Evolutionary conservation across 1,139 yeast species (phyloP).

Genomic region (Hanseniaspora sp.): DNA sequence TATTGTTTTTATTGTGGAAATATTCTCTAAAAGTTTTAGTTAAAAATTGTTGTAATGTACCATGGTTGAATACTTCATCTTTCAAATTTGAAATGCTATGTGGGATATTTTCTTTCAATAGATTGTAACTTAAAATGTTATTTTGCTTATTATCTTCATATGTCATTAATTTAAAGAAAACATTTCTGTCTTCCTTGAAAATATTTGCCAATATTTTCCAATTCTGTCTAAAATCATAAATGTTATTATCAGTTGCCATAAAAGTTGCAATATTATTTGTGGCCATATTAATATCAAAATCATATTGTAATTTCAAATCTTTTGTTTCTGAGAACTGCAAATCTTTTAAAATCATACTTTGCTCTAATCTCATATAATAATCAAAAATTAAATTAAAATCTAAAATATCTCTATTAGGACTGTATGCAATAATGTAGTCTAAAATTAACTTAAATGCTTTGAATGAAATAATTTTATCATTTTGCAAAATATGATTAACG

Average conservation of each 20-base stretch:
- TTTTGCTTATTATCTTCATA: conserved; percentile 11
- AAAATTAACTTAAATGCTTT: conserved; percentile 1
- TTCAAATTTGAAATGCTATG: not conserved
- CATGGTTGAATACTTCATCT: conserved; percentile 11
- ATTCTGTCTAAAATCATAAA: conserved; percentile 2
- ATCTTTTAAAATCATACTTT: conserved; percentile 10
- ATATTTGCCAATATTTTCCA: not conserved
- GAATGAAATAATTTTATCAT: not conserved
- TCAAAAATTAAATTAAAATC: conserved; percentile 4
- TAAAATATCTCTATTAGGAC: not conserved
- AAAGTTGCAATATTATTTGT: not conserved
- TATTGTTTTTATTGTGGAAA: not conserved
- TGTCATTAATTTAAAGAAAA: not conserved
- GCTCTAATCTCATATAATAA: conserved; percentile 12
- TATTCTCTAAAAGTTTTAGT: conserved; percentile 11
- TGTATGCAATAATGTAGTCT: conserved; percentile 1
- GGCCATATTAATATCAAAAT: not conserved
- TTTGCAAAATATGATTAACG: not conserved
- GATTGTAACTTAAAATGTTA: conserved; percentile 10
- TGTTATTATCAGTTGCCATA: not conserved
- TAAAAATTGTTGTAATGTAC: conserved; percentile 10
- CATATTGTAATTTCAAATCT: not conserved
- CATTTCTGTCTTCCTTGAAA: not conserved
- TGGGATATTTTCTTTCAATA: not conserved
- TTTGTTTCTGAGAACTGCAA: conserved; percentile 3